A percentile compares a stretch with the other conserved stretches of the same genome.
Evolutionary conservation across 352 stramenopile genomes (phyloP).

Genomic region (Pythium insidiosum): DNA sequence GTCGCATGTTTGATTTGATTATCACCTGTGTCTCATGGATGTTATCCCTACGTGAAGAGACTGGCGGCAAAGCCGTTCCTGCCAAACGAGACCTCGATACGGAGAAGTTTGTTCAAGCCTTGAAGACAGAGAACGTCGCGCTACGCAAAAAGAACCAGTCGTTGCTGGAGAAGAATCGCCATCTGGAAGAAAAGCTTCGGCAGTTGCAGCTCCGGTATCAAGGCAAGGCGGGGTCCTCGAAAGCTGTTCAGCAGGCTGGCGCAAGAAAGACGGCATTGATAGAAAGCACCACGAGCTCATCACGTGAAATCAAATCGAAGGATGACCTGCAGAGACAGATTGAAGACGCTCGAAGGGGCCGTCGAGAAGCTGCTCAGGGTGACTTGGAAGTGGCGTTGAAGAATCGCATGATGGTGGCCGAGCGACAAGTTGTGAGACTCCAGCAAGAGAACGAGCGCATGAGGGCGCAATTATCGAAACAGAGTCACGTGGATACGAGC

Average conservation of each 20-base stretch:
- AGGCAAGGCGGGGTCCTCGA: slow-evolving; percentile 13
- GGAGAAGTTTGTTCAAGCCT: slow-evolving; percentile 71
- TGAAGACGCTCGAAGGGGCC: slow-evolving; percentile 32
- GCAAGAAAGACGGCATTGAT: background rate
- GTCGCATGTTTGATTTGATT: no score
- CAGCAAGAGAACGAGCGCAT: slow-evolving; percentile 70
- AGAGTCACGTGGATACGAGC: slow-evolving; percentile 26
- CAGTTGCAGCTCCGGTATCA: slow-evolving; percentile 18
- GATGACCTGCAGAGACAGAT: slow-evolving; percentile 38
- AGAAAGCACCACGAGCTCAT: no score
- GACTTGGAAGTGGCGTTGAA: slow-evolving; percentile 72
- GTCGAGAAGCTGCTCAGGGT: slow-evolving; percentile 37
- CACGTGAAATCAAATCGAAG: no score
- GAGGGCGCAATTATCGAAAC: no score
- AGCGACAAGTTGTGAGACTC: slow-evolving; percentile 62
- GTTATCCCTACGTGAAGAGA: no score
- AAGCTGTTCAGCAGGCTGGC: slow-evolving; percentile 6
- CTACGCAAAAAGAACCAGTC: slow-evolving; percentile 70
- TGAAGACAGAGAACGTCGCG: slow-evolving; percentile 68
- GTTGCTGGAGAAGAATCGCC: slow-evolving; percentile 61
- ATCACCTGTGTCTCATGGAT: no score
- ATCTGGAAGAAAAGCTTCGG: slow-evolving; percentile 48
- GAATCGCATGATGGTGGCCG: slow-evolving; percentile 48
- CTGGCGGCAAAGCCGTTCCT: no score
- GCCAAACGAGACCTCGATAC: slow-evolving; percentile 60